Conservation (phyloP, 108 stramenopile species). For the Fragilariopsis cylindrus region DNA sequence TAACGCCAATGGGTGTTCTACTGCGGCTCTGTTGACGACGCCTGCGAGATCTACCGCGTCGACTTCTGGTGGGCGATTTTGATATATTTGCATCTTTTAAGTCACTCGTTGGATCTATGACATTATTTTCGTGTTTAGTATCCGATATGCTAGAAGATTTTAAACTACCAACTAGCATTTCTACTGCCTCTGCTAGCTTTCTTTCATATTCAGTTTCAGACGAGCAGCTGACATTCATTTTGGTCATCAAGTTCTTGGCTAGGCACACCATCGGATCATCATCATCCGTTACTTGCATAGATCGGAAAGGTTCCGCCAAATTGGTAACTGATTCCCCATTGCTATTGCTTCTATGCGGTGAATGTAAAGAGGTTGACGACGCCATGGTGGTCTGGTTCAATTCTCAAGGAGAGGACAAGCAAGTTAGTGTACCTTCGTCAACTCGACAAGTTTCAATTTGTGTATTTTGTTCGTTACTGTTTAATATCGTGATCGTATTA, state of each 20-base stretch:
- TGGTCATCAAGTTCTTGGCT: slow-evolving; percentile 7
- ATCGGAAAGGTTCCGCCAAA: slow-evolving; percentile 2
- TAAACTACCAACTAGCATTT: too few species aligned
- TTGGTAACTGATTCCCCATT: slow-evolving; percentile 7
- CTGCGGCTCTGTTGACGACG: neutral
- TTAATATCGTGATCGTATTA: too few species aligned
- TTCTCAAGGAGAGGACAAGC: neutral
- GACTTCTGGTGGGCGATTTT: neutral
- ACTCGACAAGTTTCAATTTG: too few species aligned
- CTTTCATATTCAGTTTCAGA: too few species aligned
- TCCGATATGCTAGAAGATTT: neutral
- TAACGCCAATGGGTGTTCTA: neutral
- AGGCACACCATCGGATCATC: neutral
- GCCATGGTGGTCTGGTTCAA: neutral
- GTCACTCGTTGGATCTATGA: neutral
- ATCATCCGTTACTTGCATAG: slow-evolving; percentile 9
- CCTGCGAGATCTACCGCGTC: neutral
- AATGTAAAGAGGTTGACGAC: neutral
- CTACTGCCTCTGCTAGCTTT: too few species aligned
- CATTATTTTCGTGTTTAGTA: neutral
- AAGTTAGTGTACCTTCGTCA: too few species aligned
- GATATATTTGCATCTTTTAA: neutral
- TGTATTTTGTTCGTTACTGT: too few species aligned
- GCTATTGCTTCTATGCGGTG: neutral
- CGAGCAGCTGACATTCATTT: too few species aligned